Conservation (phyloP, 257 asterid genomes). For the Fraxinus americana region DNA sequence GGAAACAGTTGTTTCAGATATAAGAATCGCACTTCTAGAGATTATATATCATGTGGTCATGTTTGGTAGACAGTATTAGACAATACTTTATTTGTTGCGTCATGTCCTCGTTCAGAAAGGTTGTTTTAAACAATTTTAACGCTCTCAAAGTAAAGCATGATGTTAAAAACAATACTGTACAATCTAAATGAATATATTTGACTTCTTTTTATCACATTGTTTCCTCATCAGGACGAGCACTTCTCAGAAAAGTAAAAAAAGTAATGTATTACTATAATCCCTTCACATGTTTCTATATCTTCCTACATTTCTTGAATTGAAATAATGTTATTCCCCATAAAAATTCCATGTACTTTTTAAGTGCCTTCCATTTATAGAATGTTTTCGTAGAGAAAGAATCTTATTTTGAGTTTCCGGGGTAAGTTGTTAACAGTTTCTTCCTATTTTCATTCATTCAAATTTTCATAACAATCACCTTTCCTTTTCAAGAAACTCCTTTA, state of each 20-base stretch:
- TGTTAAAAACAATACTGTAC: not conserved
- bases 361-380: constrained; percentile 41
- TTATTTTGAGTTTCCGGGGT: constrained; percentile 18
- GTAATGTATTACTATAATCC: constrained; percentile 2
- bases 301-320: constrained; percentile 3
- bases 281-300: not conserved
- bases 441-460: not conserved
- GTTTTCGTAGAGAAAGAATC: not conserved
- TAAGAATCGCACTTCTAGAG: not conserved
- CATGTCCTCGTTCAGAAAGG: not conserved
- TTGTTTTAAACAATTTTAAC: not conserved
- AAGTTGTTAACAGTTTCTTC: not conserved
- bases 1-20: not conserved
- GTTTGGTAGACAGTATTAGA: not conserved
- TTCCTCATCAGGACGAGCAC: constrained; percentile 2
- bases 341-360: not conserved
- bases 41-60: too few species aligned
- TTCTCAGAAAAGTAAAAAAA: not conserved
- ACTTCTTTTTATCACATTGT: not conserved
- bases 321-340: constrained; percentile 7
- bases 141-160: not conserved
- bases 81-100: too few species aligned
- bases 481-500: not conserved
- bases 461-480: not conserved
- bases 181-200: not conserved